Conservation (phyloP, 192 early-diverging fungal species). For the Chytriomyces confervae region DNA sequence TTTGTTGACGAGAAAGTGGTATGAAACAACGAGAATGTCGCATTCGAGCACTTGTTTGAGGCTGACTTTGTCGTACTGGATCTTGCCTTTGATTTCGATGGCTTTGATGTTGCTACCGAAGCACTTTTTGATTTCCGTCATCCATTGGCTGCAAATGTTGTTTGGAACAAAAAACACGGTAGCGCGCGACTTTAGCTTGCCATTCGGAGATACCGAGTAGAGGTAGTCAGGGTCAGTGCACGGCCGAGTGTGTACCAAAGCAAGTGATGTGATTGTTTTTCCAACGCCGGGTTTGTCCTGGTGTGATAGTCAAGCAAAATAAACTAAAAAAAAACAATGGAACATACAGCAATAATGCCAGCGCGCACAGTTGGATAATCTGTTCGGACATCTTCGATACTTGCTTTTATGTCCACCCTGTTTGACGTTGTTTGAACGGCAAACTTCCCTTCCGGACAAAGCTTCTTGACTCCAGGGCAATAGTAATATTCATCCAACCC, state of each 20-base stretch:
- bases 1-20: constrained; percentile 31
- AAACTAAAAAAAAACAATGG: not conserved
- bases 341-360: constrained; percentile 38
- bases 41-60: constrained; percentile 9
- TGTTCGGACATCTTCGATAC: not conserved
- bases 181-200: not conserved
- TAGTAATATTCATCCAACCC: not conserved
- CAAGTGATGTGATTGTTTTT: constrained; percentile 39
- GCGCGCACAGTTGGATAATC: constrained; percentile 1
- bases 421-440: not conserved
- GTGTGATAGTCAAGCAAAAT: not conserved
- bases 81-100: constrained; percentile 33
- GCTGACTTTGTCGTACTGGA: not conserved
- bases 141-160: constrained; percentile 32
- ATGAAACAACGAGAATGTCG: constrained; percentile 24
- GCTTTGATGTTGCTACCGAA: constrained; percentile 18
- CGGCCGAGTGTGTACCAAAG: constrained; percentile 26
- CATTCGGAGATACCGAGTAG: constrained; percentile 2
- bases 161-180: constrained; percentile 29
- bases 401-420: not conserved
- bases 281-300: constrained; percentile 40
- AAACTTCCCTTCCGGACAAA: not conserved
- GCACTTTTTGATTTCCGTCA: constrained; percentile 32
- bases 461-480: not conserved
- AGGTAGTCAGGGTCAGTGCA: constrained; percentile 8